phyloP scores from a whole-genome alignment of 345 rosid genomes.

The Pugionium cornutum region DNA sequence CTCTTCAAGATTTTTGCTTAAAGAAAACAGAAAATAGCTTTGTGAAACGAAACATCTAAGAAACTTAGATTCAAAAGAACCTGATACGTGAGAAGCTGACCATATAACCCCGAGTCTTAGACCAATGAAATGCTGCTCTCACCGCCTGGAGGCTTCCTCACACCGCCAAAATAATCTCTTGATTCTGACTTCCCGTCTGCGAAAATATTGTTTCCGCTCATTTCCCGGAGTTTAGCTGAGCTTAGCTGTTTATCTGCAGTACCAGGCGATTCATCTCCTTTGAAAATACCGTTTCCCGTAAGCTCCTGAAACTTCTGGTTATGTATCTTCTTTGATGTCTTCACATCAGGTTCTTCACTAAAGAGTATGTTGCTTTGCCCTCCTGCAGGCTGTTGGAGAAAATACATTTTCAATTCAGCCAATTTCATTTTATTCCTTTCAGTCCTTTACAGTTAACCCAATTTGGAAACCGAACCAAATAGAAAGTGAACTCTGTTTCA shows the following conservation, averaged over 20 bases:
- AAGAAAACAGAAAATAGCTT: not conserved
- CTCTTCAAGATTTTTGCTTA: slow-evolving; percentile 6
- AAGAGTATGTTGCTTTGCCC: slow-evolving; percentile 72
- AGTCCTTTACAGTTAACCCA: no score
- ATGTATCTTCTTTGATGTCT: slow-evolving; percentile 74
- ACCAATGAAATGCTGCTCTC: slow-evolving; percentile 73
- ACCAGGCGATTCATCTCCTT: slow-evolving; percentile 64
- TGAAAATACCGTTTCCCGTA: slow-evolving; percentile 76
- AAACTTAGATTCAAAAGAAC: slow-evolving; percentile 23
- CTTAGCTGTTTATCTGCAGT: slow-evolving; percentile 74
- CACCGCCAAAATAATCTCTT: slow-evolving; percentile 73
- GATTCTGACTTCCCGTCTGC: slow-evolving; percentile 76
- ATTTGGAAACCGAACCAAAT: no score
- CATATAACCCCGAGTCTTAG: not conserved
- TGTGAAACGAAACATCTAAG: not conserved
- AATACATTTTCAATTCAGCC: not conserved
- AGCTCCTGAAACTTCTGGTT: slow-evolving; percentile 73
- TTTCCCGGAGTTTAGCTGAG: slow-evolving; percentile 71
- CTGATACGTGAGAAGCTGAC: slow-evolving; percentile 6
- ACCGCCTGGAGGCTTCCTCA: slow-evolving; percentile 88
- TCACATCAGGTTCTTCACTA: slow-evolving; percentile 60
- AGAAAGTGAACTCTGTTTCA: no score
- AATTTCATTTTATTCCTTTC: no score
- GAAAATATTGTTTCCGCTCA: slow-evolving; percentile 79
- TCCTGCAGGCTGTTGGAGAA: slow-evolving; percentile 61